Conservation (phyloP, 352 stramenopile genomes). For the Globisporangium uncinulatum region DNA sequence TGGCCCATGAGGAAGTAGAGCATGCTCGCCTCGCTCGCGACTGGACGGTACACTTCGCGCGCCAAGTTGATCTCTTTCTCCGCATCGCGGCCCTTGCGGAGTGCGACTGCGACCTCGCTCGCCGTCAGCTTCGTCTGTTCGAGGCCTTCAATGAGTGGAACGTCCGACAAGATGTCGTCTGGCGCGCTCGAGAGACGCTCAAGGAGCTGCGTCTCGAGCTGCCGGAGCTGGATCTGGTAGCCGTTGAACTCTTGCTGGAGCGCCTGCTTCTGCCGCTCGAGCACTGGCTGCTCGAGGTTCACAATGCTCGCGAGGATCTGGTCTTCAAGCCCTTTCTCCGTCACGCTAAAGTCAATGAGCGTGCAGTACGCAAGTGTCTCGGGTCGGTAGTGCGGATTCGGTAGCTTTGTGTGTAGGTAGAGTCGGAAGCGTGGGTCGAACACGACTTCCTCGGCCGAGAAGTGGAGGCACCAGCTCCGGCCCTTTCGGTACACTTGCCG, state of each 20-base stretch:
- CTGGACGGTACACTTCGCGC: conserved; percentile 86
- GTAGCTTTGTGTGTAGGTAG: conserved; percentile 89
- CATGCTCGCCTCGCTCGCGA: conserved; percentile 87
- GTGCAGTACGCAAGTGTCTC: conserved; percentile 92
- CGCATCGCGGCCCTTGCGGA: conserved; percentile 81
- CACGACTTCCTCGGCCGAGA: conserved; percentile 87
- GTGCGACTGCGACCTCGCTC: conserved; percentile 77
- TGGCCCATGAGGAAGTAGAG: conserved; percentile 92
- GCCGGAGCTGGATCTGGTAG: conserved; percentile 90
- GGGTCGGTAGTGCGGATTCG: conserved; percentile 90
- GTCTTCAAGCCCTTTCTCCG: conserved; percentile 86
- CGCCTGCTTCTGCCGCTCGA: conserved; percentile 87
- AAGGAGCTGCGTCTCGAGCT: conserved; percentile 87
- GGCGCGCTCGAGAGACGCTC: conserved; percentile 89
- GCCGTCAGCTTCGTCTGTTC: conserved; percentile 90
- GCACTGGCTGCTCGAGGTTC: conserved; percentile 81
- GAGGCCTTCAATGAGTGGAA: conserved; percentile 89
- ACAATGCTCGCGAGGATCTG: conserved; percentile 88
- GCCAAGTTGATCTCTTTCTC: conserved; percentile 90
- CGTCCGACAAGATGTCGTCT: conserved; percentile 89
- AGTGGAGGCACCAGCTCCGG: conserved; percentile 81
- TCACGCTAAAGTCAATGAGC: conserved; percentile 94
- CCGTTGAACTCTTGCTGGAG: conserved; percentile 89
- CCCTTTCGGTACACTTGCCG: conserved; percentile 86
- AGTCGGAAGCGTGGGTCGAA: conserved; percentile 86